Percentiles rank a stretch among this genome's conserved stretches.
Evolutionary conservation across 495 filamentous ascomycete genomes (phyloP).

Genomic region (Penicillium herquei): DNA sequence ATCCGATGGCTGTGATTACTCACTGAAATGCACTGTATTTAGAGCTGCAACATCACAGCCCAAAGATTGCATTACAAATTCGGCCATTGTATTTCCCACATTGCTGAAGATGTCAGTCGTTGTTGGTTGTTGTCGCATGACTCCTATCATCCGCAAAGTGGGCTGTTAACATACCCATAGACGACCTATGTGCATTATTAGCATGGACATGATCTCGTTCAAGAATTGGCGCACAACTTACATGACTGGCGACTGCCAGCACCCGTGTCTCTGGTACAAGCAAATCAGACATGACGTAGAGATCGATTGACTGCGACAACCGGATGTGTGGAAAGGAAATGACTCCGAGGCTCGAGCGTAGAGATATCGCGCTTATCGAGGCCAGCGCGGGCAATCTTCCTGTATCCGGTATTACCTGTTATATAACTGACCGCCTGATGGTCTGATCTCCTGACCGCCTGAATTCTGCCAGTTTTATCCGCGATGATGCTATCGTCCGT

Average conservation of each 20-base stretch:
- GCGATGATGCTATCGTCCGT: too few relatives aligned
- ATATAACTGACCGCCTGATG: too few relatives aligned
- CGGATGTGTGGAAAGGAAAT: constrained; percentile 7
- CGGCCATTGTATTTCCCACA: constrained; percentile 95
- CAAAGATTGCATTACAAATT: constrained; percentile 85
- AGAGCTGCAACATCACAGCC: constrained; percentile 91
- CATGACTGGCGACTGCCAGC: constrained; percentile 95
- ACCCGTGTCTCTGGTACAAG: constrained; percentile 81
- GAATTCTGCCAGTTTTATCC: too few relatives aligned
- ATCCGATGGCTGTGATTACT: constrained; percentile 16
- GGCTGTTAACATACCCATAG: constrained; percentile 61
- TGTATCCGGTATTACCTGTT: too few relatives aligned
- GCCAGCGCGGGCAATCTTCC: too few relatives aligned
- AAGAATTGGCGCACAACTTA: constrained; percentile 49
- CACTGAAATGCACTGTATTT: constrained; percentile 95
- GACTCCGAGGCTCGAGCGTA: background rate
- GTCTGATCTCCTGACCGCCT: too few relatives aligned
- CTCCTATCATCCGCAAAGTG: constrained; percentile 4
- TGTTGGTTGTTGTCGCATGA: constrained; percentile 4
- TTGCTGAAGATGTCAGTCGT: constrained; percentile 56
- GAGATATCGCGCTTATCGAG: too few relatives aligned
- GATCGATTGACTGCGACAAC: constrained; percentile 6
- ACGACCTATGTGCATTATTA: constrained; percentile 58
- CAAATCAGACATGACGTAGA: constrained; percentile 31
- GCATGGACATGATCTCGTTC: constrained; percentile 3